phyloP scores from a whole-genome alignment of 1,284 basidiomycete genomes.

The Hymenochaete sp. region DNA sequence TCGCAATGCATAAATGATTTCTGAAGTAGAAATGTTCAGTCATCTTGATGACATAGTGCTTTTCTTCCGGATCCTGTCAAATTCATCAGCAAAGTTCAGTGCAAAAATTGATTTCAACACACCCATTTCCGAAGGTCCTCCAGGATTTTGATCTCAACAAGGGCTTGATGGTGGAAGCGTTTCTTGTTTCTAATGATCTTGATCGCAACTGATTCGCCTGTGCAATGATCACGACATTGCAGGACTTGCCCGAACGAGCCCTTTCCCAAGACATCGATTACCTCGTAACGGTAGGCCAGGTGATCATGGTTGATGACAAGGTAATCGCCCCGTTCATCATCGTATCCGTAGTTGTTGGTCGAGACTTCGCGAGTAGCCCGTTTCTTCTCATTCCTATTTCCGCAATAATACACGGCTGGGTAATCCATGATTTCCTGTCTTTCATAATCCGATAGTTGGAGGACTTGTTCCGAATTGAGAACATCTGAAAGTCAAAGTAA shows the following conservation, averaged over 20 bases:
- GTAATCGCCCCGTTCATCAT: conserved; percentile 98
- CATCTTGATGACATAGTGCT: conserved; percentile 97
- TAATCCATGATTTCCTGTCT: conserved; percentile 88
- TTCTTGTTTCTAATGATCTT: conserved; percentile 99
- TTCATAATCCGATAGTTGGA: conserved; percentile 78
- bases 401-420: conserved; percentile 78
- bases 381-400: conserved; percentile 76
- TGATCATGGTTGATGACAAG: conserved; percentile 87
- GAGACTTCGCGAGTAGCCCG: conserved; percentile 62
- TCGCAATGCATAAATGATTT: conserved; percentile 96
- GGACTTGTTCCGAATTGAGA: conserved; percentile 50
- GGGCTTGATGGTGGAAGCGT: conserved; percentile 95
- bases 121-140: conserved; percentile 97
- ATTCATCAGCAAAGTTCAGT: conserved; percentile 1
- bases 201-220: conserved; percentile 94
- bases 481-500: conserved; percentile 36
- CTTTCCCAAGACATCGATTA: conserved; percentile 89
- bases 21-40: conserved; percentile 98
- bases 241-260: conserved; percentile 98
- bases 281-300: conserved; percentile 92
- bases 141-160: conserved; percentile 98
- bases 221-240: conserved; percentile 92
- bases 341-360: conserved; percentile 91
- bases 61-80: conserved; percentile 85
- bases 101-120: conserved; percentile 24